Base-by-base conservation (phyloP, 2,329 filamentous ascomycete species). In the Sphaceloma murrayae region DNA sequence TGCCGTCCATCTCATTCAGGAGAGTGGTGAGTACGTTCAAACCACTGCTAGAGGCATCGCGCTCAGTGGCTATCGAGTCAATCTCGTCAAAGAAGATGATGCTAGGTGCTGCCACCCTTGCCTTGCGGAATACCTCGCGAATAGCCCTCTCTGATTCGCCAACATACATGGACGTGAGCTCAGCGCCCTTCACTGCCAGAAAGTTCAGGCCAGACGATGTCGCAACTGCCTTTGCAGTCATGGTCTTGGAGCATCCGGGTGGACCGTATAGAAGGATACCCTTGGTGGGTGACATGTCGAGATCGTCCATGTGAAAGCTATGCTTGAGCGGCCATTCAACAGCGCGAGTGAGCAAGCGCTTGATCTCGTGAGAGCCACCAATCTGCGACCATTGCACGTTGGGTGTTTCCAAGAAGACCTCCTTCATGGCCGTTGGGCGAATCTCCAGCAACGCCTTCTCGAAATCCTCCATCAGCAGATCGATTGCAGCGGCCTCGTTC, bases 61-160 rank as follows among this genome's bases (percentile, higher is more conserved):
- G 72, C 66, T 80, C 56, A 62, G 69, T 69, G 24, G 72, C 71
- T 50, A 96, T 89, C 3, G 85, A 80, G 64, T 96, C 88, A 54
- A 96, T 91, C 62, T 96, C 88, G 60, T 96, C 88, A 53, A 95
- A 94, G 70, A 95, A 96, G 55, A 96, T 87, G 63, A 95, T 89
- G 59, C 84, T 87, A 0, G 89, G 89, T 42, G 80, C 79, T 6
- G 87, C 88, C n/a, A 82, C 80, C 31, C 83, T 74, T 1, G 89
- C 89, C 54, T 88, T 84, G 43, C 80, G 75, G 60, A 96, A 95
- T 1, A 95, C 77, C 45, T 86, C 82, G 27, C 89, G 78, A 31
- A 95, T 75, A 5, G 82, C 80, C 8, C 86, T 78, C 65, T 96
- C 89, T 2, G 87, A 89, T 62, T 96, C 89, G 49, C 89, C 89